phyloP scores from a whole-genome alignment of 83 land plant species.

The Thuja plicata region DNA sequence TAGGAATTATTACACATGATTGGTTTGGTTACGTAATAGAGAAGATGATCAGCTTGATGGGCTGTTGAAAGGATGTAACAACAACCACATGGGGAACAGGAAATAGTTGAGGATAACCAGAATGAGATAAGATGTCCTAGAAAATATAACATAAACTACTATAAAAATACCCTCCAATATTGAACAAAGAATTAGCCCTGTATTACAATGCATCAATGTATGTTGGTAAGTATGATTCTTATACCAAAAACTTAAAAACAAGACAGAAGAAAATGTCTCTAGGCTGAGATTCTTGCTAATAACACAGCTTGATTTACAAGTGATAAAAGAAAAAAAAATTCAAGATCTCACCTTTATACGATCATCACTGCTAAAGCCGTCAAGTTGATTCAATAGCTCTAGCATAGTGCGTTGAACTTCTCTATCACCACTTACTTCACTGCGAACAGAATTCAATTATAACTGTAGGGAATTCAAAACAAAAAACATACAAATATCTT shows the following conservation, averaged over 20 bases:
- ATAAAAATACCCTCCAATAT: no score
- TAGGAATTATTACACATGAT: no score
- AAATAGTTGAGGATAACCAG: no score
- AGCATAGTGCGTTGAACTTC: constrained; percentile 99
- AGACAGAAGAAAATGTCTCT: neutral
- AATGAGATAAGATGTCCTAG: no score
- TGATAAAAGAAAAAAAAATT: neutral
- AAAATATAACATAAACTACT: no score
- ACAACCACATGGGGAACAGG: no score
- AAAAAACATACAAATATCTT: neutral
- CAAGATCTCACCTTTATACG: constrained; percentile 67
- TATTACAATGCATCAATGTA: neutral
- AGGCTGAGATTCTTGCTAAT: neutral
- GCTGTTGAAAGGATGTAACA: no score
- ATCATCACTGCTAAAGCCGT: constrained; percentile 97
- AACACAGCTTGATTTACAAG: neutral
- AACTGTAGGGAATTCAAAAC: neutral
- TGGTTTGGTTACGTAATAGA: no score
- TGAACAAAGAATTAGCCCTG: neutral
- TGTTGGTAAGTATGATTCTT: no score
- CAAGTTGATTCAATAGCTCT: constrained; percentile 94
- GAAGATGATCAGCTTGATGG: no score
- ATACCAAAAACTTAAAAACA: neutral
- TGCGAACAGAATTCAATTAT: constrained; percentile 21
- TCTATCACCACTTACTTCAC: constrained; percentile 97